phyloP scores from a whole-genome alignment of 78 protist genomes.

The Planoprotostelium fungivorum region DNA sequence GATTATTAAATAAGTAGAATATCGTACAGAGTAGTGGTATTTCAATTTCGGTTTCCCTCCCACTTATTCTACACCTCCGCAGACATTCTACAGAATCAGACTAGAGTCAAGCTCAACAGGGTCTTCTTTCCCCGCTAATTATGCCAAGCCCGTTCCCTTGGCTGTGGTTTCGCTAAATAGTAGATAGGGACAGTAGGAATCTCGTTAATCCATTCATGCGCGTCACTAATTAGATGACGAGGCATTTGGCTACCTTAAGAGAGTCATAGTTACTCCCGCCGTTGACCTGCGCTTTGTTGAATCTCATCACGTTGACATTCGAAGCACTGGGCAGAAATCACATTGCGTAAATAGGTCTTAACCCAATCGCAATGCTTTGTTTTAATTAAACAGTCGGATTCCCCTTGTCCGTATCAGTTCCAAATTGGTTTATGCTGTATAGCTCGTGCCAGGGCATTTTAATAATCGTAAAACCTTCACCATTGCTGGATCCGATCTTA shows the following conservation, averaged over 20 bases:
- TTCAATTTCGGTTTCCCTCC: conserved; percentile 74
- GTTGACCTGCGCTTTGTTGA: conserved; percentile 95
- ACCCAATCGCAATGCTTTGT: conserved; percentile 78
- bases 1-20: conserved; percentile 51
- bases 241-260: conserved; percentile 94
- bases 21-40: conserved; percentile 73
- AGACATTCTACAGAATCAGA: conserved; percentile 72
- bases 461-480: neutral
- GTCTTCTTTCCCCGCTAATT: conserved; percentile 93
- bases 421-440: conserved; percentile 38
- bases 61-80: conserved; percentile 76
- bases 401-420: conserved; percentile 56
- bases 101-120: conserved; percentile 94
- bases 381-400: conserved; percentile 78
- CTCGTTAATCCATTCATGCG: conserved; percentile 94
- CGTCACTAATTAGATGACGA: conserved; percentile 91
- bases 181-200: conserved; percentile 95
- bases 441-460: neutral
- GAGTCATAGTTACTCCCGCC: conserved; percentile 97
- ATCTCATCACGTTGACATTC: conserved; percentile 91
- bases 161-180: conserved; percentile 90
- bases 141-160: conserved; percentile 89
- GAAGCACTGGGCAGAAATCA: conserved; percentile 94
- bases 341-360: conserved; percentile 63
- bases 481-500: neutral